A percentile compares a stretch with the other conserved stretches of the same genome.
Evolutionary conservation across 345 rosid species (phyloP).

Genomic region (Salix koriyanagi): DNA sequence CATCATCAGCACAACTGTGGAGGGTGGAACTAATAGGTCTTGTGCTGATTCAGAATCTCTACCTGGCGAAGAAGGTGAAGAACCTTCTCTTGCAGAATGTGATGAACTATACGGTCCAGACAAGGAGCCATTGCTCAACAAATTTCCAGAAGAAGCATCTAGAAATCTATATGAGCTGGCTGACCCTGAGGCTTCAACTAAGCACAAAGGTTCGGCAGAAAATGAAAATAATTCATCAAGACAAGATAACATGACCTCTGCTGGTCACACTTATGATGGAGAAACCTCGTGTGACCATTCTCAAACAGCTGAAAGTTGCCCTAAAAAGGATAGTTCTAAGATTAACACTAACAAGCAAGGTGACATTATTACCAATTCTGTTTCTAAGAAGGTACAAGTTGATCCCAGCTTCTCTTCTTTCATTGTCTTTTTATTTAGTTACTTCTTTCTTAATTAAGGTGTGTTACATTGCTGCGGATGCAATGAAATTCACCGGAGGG

Average conservation of each 20-base stretch:
- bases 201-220: slow-evolving; percentile 24
- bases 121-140: slow-evolving; percentile 55
- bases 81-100: slow-evolving; percentile 66
- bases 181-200: slow-evolving; percentile 28
- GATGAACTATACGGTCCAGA: slow-evolving; percentile 91
- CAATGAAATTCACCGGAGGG: neutral
- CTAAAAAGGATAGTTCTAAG: slow-evolving; percentile 34
- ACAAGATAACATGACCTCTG: slow-evolving; percentile 15
- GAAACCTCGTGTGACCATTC: slow-evolving; percentile 28
- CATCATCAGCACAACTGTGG: slow-evolving; percentile 26
- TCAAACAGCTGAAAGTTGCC: slow-evolving; percentile 32
- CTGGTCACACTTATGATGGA: slow-evolving; percentile 29
- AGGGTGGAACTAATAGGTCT: slow-evolving; percentile 24
- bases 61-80: slow-evolving; percentile 45
- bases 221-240: slow-evolving; percentile 12
- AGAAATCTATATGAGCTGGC: slow-evolving; percentile 17
- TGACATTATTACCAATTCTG: slow-evolving; percentile 32
- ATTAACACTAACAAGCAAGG: slow-evolving; percentile 30
- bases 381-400: slow-evolving; percentile 59
- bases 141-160: slow-evolving; percentile 34
- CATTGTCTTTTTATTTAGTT: neutral
- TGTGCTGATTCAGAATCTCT: slow-evolving; percentile 32
- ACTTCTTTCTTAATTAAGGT: neutral
- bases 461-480: neutral
- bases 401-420: neutral